Percentiles rank a stretch among this genome's conserved stretches.
Conservation (phyloP, 164 flowering plant species). For the Annona squamosa region DNA sequence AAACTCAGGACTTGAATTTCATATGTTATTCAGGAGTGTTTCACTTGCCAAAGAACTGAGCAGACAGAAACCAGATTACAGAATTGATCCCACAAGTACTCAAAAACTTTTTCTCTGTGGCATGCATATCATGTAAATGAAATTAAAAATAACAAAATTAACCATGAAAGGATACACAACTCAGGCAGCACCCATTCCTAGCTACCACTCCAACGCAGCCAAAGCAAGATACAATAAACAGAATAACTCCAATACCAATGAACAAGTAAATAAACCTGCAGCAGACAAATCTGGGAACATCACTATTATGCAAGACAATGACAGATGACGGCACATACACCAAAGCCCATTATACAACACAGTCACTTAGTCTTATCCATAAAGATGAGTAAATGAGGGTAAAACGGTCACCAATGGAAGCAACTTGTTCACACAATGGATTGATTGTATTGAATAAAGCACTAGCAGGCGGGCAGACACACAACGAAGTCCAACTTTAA, state of each 20-base stretch:
- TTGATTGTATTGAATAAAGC: too few species aligned
- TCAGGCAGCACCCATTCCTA: constrained; percentile 79
- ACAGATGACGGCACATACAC: too few species aligned
- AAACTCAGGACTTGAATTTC: not conserved
- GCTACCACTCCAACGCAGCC: constrained; percentile 79
- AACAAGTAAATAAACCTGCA: constrained; percentile 92
- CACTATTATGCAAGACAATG: not conserved
- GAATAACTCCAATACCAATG: constrained; percentile 64
- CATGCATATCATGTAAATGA: not conserved
- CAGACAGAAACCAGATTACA: not conserved
- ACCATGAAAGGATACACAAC: constrained; percentile 68
- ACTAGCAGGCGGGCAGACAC: too few species aligned
- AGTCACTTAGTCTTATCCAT: too few species aligned
- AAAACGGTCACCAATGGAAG: too few species aligned
- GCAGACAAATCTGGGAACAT: not conserved
- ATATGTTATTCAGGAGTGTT: not conserved
- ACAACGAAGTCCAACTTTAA: too few species aligned
- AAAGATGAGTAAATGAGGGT: too few species aligned
- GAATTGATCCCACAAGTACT: not conserved
- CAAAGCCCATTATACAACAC: too few species aligned
- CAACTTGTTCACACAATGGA: too few species aligned
- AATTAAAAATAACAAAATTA: not conserved
- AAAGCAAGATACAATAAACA: constrained; percentile 74
- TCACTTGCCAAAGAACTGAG: not conserved
- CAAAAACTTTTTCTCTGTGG: not conserved